These are phyloP conservation scores for Salvia miltiorrhiza DNA, from an alignment of 257 asterid species.

Conservation along the genomic window DNA sequence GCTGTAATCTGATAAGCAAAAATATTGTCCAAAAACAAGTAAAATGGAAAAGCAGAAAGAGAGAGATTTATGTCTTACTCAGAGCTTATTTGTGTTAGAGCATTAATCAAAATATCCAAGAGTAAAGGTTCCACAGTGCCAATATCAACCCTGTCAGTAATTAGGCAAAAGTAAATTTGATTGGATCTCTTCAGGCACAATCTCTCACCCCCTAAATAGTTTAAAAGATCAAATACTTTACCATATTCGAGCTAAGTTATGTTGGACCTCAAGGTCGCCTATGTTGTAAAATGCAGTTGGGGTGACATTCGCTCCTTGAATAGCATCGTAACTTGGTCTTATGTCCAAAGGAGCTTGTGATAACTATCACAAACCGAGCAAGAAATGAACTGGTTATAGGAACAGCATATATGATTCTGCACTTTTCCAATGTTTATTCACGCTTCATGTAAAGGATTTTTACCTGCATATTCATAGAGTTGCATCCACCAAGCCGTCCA, in stretches of 20 bases:
- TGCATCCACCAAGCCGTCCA: slow-evolving; percentile 98
- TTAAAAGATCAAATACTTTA: slow-evolving; percentile 21
- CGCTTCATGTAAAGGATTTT: slow-evolving; percentile 17
- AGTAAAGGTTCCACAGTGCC: slow-evolving; percentile 81
- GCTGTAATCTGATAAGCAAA: not conserved
- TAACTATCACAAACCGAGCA: slow-evolving; percentile 42
- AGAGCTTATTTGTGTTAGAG: slow-evolving; percentile 79
- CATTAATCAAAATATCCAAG: slow-evolving; percentile 81
- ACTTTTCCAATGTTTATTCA: not conserved
- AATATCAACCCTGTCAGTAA: slow-evolving; percentile 75
- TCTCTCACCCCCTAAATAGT: not conserved
- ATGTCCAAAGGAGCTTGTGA: slow-evolving; percentile 74
- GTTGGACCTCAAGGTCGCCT: slow-evolving; percentile 94
- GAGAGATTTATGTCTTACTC: slow-evolving; percentile 52
- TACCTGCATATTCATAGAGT: slow-evolving; percentile 97
- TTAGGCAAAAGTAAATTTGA: not conserved
- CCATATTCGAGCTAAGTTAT: slow-evolving; percentile 89
- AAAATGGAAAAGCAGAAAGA: not conserved
- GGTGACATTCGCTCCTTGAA: slow-evolving; percentile 78
- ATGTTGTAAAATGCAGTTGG: slow-evolving; percentile 90
- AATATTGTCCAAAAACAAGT: not conserved
- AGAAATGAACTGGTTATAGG: not conserved
- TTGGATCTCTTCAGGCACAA: slow-evolving; percentile 13
- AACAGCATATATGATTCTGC: not conserved
- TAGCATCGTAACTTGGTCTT: slow-evolving; percentile 79